Base-by-base conservation (phyloP, 345 rosid species). In the Lumnitzera racemosa region DNA sequence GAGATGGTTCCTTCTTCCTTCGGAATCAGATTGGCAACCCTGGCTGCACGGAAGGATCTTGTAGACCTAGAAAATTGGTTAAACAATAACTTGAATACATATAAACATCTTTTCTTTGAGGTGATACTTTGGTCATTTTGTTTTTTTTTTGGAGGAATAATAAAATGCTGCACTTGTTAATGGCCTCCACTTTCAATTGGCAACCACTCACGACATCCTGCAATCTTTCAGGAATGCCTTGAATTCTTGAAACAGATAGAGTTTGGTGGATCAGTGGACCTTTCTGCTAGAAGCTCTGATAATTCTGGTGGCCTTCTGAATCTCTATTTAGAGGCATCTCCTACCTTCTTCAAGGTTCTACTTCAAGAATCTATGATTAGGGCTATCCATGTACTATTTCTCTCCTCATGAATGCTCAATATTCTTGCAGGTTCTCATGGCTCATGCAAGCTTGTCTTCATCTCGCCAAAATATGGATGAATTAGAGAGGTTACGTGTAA, bases 51-150 rank as follows among this genome's bases (percentile, higher is more conserved):
- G 63, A 84, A 83, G 73, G 99, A 86, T 49, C 70, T 72, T 64
- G 48, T 86, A 61, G 96, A 87, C 75, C 80, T 94, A 63, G 99
- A 94, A 64, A 79, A 76, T 69, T 94, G 99, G 99, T 77, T 89
- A 78, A 68, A 62, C 70, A 65, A 52, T 74, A 81, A 84, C 72
- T 69, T 90, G 62, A 70, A 62, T 68, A 65, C 68, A 61, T 78
- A 78, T 70, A 94, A 87, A 71, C 91, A 82, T 71, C 57, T 67
- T 58, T 89, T 90, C 76, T 87, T 85, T 41, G 95, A 86, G 97
- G 99, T 92, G 54, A 56, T 51, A 24, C 12, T 50, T 24, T 68
- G 67, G 5, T 11, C 23, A 5, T 11, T 15, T 27, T 27, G 12
- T 24, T 29, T 15, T 20, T 24, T 29, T 15, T 20, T 20, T 25